These are phyloP conservation scores for Alternaria burnsii DNA, from an alignment of 2,329 filamentous ascomycete genomes.

Conservation along the genomic window DNA sequence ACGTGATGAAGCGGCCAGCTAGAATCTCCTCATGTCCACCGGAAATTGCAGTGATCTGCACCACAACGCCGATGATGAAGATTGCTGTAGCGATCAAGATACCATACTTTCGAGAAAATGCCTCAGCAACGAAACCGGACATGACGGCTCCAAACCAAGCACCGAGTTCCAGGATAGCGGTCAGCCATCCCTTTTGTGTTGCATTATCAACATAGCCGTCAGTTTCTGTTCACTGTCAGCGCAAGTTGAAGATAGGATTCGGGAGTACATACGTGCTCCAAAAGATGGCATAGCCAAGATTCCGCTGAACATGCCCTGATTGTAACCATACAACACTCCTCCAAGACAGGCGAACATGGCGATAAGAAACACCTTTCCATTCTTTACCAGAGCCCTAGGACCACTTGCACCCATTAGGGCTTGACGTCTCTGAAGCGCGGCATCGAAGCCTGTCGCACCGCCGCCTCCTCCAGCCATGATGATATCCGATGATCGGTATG, in stretches of 20 bases:
- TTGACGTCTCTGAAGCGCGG: slow-evolving; percentile 32
- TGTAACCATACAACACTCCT: slow-evolving; percentile 72
- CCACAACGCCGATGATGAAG: slow-evolving; percentile 74
- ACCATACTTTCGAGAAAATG: slow-evolving; percentile 72
- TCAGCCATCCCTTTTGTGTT: slow-evolving; percentile 59
- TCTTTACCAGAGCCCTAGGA: slow-evolving; percentile 60
- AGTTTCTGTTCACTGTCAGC: slow-evolving; percentile 49
- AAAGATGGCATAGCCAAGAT: slow-evolving; percentile 64
- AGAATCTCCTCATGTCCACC: slow-evolving; percentile 69
- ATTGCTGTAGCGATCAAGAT: slow-evolving; percentile 71
- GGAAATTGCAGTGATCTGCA: slow-evolving; percentile 70
- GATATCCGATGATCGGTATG: slow-evolving; percentile 8
- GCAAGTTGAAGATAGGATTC: not conserved
- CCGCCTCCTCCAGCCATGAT: slow-evolving; percentile 36
- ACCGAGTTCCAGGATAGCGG: slow-evolving; percentile 76
- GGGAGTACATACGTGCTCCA: slow-evolving; percentile 44
- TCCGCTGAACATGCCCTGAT: slow-evolving; percentile 79
- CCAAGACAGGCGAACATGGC: slow-evolving; percentile 63
- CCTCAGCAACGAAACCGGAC: slow-evolving; percentile 76
- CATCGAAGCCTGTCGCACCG: slow-evolving; percentile 30
- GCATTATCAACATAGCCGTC: slow-evolving; percentile 48
- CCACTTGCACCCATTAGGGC: slow-evolving; percentile 48
- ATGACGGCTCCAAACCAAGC: slow-evolving; percentile 78
- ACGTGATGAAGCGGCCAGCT: slow-evolving; percentile 75
- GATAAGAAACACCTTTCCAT: slow-evolving; percentile 64